A percentile compares a stretch with the other conserved stretches of the same genome.
Evolutionary conservation across 306 rosid genomes (phyloP).

Genomic region (Castanopsis chinensis): DNA sequence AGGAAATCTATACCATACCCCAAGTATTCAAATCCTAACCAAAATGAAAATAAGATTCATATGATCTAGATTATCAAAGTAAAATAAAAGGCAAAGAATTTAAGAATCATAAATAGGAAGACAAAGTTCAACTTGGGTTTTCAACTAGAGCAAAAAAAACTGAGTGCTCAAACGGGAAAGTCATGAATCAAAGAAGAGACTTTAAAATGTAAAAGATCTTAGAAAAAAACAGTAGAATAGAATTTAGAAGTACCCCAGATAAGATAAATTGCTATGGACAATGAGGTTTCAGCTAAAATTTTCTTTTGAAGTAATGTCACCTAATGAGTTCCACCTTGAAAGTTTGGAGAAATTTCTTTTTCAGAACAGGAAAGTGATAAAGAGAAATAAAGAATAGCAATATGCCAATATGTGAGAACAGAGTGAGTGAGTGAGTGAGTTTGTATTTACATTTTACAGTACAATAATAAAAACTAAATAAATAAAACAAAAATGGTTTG

Average conservation of each 20-base stretch:
- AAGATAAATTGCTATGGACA: background rate
- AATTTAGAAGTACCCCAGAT: constrained; percentile 10
- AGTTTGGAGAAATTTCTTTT: constrained; percentile 11
- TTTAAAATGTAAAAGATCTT: background rate
- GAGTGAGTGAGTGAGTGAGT: background rate
- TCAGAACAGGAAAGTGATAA: background rate
- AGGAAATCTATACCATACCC: constrained; percentile 12
- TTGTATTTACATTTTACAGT: background rate
- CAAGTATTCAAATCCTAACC: background rate
- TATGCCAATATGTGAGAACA: background rate
- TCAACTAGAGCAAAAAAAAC: background rate
- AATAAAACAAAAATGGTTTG: background rate
- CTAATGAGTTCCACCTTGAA: background rate
- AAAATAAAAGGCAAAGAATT: background rate
- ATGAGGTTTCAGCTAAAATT: background rate
- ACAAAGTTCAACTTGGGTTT: constrained; percentile 1
- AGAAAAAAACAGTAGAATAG: background rate
- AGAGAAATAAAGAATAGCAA: background rate
- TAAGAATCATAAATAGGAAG: background rate
- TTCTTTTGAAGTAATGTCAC: background rate
- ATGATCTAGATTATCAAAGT: background rate
- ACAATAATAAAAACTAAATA: background rate
- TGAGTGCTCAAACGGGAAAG: background rate
- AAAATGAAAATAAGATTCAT: background rate
- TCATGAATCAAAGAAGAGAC: background rate